Percentiles rank a stretch among this genome's conserved stretches.
Conservation (phyloP, 2,329 filamentous ascomycete species). For the Diaporthe sp. region DNA sequence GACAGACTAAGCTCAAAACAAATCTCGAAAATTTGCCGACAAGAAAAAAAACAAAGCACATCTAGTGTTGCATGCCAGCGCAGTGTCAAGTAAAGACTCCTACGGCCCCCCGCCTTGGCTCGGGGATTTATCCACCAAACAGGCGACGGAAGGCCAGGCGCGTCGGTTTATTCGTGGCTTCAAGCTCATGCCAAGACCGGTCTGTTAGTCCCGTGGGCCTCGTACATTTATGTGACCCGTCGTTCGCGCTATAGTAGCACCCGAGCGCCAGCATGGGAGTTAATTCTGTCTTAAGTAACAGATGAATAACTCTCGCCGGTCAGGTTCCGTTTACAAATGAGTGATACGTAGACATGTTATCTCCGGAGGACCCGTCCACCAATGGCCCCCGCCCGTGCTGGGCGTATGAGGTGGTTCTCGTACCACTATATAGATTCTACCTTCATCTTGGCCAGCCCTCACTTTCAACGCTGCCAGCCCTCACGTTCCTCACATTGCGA, state of each 20-base stretch:
- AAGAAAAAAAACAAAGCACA: background rate
- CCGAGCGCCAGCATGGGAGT: background rate
- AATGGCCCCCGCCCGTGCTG: background rate
- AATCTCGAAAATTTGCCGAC: background rate
- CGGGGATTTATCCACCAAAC: conserved; percentile 19
- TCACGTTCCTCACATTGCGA: background rate
- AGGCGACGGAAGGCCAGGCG: background rate
- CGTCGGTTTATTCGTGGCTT: conserved; percentile 19
- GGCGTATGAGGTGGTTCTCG: background rate
- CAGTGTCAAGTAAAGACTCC: conserved; percentile 1
- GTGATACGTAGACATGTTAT: background rate
- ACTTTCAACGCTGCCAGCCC: background rate
- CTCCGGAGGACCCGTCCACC: conserved; percentile 7
- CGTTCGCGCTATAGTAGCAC: background rate
- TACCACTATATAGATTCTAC: background rate
- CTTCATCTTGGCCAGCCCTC: background rate
- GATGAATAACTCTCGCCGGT: conserved; percentile 11
- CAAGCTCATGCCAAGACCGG: conserved; percentile 13
- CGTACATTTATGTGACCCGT: background rate
- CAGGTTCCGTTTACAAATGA: conserved; percentile 10
- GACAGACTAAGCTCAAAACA: background rate
- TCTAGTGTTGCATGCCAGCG: background rate
- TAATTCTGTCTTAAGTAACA: background rate
- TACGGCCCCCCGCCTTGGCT: conserved; percentile 17
- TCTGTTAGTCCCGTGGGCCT: background rate